Conservation (phyloP, 495 filamentous ascomycete species). For the Penicillium steckii region DNA sequence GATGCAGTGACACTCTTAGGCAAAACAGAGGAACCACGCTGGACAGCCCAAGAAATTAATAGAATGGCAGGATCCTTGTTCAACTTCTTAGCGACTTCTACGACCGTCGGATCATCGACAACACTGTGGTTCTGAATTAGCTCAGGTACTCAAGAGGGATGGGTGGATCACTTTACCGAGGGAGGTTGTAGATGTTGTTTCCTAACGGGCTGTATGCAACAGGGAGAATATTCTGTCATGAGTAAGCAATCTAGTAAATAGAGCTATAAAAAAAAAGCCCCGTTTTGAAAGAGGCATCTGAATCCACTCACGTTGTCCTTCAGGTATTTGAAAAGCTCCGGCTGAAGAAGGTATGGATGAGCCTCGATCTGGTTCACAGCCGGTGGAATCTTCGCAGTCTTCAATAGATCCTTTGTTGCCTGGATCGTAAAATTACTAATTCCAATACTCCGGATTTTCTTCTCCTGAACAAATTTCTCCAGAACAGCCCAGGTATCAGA, state of each 20-base stretch:
- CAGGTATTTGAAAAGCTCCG: conserved; percentile 45
- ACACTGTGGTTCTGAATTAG: conserved; percentile 25
- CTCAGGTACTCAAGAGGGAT: conserved; percentile 1
- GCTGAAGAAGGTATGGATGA: conserved; percentile 79
- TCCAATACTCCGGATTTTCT: conserved; percentile 73
- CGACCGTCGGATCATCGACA: conserved; percentile 60
- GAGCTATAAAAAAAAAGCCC: too few species aligned
- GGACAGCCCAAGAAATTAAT: conserved; percentile 77
- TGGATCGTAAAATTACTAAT: conserved; percentile 73
- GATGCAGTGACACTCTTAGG: conserved; percentile 60
- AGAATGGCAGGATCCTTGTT: conserved; percentile 69
- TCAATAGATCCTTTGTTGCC: conserved; percentile 64
- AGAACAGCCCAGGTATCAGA: conserved; percentile 65
- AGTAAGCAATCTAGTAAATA: background rate
- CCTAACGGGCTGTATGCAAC: conserved; percentile 56
- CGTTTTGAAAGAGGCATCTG: too few species aligned
- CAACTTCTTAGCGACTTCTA: conserved; percentile 62
- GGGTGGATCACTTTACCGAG: conserved; percentile 24
- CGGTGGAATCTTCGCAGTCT: conserved; percentile 60
- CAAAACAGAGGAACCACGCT: conserved; percentile 62
- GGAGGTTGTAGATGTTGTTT: conserved; percentile 48
- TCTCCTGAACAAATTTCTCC: conserved; percentile 65
- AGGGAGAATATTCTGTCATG: conserved; percentile 41
- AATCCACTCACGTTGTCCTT: conserved; percentile 25
- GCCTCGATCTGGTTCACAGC: conserved; percentile 85